Evolutionary conservation across 441 rosid genomes (phyloP), one percentile per base, ranked within the genome.

Genomic region (Gossypium gossypioides): DNA sequence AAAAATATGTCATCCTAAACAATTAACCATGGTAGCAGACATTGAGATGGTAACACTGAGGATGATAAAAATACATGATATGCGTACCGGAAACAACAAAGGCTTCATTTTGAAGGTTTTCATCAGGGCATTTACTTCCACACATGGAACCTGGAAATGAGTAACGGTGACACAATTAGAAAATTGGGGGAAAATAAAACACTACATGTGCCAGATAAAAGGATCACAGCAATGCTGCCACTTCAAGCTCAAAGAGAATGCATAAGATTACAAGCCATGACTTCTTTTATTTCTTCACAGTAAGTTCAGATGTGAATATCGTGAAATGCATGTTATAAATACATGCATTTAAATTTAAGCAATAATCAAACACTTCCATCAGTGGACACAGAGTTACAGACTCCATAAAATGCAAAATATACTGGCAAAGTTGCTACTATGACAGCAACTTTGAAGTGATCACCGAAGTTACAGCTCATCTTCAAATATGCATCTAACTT

Each of bases 61-160:
- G 51, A 18, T 50, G n/a, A 46, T 18, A 61, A 61, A 40, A 46
- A 25, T 61, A 42, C 27, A 72, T 48, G 42, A 27, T 13, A 59
- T 72, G 44, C 87, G 76, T 86, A 96, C 98, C 68, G 98, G 98
- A 82, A 92, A 96, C 74, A 85, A 65, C 51, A 96, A 74, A 74
- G 97, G 98, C 80, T 84, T 91, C 98, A 96, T 91, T 81, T 89
- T 96, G 82, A 96, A 92, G 72, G 99, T 86, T 79, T 83, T 91
- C 99, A 96, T 96, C 81, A 96, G 82, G 73, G 97, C 82, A 79
- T 96, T 96, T 73, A 87, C 86, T 88, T 96, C 98, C 51, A 92
- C 98, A 73, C 81, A 85, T 22, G 99, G 96, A 83, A 92, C 99
- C 98, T 96, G 87, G 44, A 80, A 77, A 46, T 58, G 65, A 70